Conservation (phyloP, 768 basidiomycete species). For the Paxillus rubicundulus region DNA sequence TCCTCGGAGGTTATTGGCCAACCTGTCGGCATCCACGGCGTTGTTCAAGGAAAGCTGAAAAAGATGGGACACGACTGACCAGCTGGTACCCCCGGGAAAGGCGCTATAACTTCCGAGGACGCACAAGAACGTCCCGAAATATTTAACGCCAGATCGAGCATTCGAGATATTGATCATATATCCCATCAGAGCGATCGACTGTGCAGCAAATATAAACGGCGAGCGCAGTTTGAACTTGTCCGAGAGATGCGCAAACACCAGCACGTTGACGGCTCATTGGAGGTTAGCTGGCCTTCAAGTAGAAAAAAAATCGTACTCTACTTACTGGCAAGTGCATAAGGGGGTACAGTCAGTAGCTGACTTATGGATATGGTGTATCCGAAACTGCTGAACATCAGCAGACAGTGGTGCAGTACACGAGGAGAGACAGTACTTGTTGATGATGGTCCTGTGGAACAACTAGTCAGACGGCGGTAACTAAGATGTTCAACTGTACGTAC, state of each 20-base stretch:
- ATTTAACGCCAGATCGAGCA: conserved; percentile 53
- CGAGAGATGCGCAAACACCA: conserved; percentile 54
- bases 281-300: background rate
- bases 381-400: conserved; percentile 40
- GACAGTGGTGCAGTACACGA: background rate
- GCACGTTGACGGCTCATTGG: conserved; percentile 47
- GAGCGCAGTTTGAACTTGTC: conserved; percentile 54
- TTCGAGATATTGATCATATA: conserved; percentile 63
- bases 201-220: conserved; percentile 55
- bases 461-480: background rate
- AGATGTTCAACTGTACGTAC: conserved; percentile 37
- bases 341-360: conserved; percentile 67
- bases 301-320: background rate
- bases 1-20: conserved; percentile 52
- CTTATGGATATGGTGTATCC: conserved; percentile 55
- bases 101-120: conserved; percentile 58
- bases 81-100: conserved; percentile 60
- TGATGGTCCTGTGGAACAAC: conserved; percentile 48
- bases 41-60: background rate
- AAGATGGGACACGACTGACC: conserved; percentile 36
- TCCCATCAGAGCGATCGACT: conserved; percentile 51
- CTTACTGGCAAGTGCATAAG: conserved; percentile 62
- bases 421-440: conserved; percentile 38
- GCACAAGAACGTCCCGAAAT: conserved; percentile 70
- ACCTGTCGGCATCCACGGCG: conserved; percentile 35